phyloP scores from a whole-genome alignment of 2,329 filamentous ascomycete genomes.

The Pseudocercospora crystallina region DNA sequence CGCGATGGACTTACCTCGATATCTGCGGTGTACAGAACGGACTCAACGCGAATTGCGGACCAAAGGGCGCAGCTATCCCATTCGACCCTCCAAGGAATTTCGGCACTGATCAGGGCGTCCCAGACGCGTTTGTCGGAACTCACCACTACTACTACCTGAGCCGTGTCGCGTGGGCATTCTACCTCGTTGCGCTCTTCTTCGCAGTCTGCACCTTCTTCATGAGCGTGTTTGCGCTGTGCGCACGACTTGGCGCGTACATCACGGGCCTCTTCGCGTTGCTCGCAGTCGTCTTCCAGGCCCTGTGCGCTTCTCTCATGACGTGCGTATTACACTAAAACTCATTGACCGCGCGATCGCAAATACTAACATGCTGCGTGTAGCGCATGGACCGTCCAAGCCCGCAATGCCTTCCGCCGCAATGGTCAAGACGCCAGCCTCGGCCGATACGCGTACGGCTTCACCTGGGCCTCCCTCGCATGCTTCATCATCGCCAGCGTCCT shows the following conservation, averaged over 20 bases:
- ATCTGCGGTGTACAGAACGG: conserved; percentile 65
- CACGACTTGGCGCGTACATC: conserved; percentile 68
- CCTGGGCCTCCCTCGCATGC: conserved; percentile 68
- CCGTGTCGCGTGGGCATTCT: conserved; percentile 90
- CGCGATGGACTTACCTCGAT: conserved; percentile 91
- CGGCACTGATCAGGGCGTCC: conserved; percentile 54
- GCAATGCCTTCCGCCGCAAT: conserved; percentile 61
- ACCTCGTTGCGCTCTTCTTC: conserved; percentile 82
- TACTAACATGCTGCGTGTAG: conserved; percentile 41
- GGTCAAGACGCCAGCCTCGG: conserved; percentile 63
- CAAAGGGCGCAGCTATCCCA: conserved; percentile 60
- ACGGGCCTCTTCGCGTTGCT: conserved; percentile 58
- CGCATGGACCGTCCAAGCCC: conserved; percentile 67
- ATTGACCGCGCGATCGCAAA: neutral
- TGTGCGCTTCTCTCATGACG: conserved; percentile 74
- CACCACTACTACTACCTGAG: conserved; percentile 73
- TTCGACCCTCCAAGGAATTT: conserved; percentile 66
- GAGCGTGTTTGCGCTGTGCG: conserved; percentile 68
- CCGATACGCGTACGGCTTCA: conserved; percentile 70
- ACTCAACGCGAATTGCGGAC: conserved; percentile 62
- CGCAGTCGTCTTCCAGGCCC: conserved; percentile 67
- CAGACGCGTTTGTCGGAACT: conserved; percentile 56
- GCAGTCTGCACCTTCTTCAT: conserved; percentile 65
- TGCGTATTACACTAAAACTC: conserved; percentile 46
- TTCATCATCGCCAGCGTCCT: conserved; percentile 66